Conservation (phyloP, 306 rosid genomes). For the Sophora flavescens region DNA sequence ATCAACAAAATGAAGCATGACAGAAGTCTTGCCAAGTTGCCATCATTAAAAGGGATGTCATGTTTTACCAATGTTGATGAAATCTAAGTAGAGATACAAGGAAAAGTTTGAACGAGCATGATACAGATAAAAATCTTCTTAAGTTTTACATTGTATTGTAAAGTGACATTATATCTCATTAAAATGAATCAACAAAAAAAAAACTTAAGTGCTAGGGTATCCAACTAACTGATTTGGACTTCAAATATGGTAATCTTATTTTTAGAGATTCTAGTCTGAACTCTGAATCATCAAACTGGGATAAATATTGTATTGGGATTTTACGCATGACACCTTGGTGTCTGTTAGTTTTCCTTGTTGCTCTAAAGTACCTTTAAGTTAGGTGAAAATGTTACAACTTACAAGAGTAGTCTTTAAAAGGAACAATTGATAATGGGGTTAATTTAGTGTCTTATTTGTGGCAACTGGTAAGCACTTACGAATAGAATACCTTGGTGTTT, state of each 20-base stretch:
- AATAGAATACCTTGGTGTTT: conserved; percentile 3
- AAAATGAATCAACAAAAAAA: conserved; percentile 23
- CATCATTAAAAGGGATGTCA: background rate
- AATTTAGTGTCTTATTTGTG: conserved; percentile 12
- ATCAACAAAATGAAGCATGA: background rate
- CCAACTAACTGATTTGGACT: conserved; percentile 26
- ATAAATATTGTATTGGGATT: conserved; percentile 24
- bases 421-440: conserved; percentile 11
- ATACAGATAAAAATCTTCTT: background rate
- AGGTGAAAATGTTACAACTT: conserved; percentile 26
- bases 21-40: background rate
- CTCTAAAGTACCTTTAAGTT: conserved; percentile 17
- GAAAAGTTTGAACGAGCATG: conserved; percentile 6
- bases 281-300: conserved; percentile 13
- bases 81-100: conserved; percentile 5
- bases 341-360: conserved; percentile 3
- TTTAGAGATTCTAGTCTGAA: conserved; percentile 11
- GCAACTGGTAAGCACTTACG: conserved; percentile 5
- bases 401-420: background rate
- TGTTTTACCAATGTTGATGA: background rate
- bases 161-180: conserved; percentile 3
- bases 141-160: conserved; percentile 21
- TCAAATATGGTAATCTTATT: conserved; percentile 16
- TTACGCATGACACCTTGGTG: conserved; percentile 4
- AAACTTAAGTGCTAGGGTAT: conserved; percentile 2